A percentile compares a stretch with the other conserved stretches of the same genome.
phyloP scores from a whole-genome alignment of 192 early-diverging fungal genomes.

The Coemansia sp. region DNA sequence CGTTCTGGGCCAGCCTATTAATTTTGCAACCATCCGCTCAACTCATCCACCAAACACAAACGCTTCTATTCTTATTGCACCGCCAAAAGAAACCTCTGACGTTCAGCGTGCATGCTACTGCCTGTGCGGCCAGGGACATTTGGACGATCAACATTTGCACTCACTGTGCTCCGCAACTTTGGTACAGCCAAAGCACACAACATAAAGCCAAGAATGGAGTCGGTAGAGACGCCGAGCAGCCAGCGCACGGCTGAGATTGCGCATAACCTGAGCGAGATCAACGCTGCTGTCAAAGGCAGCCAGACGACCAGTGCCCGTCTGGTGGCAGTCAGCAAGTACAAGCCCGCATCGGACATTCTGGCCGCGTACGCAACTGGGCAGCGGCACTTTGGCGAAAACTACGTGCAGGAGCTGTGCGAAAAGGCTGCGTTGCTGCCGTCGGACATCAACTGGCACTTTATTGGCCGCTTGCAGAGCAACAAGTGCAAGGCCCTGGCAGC shows the following conservation, averaged over 20 bases:
- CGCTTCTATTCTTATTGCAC: background rate
- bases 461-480: conserved; percentile 94
- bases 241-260: conserved; percentile 33
- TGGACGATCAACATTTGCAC: background rate
- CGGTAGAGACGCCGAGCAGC: conserved; percentile 11
- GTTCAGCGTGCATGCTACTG: conserved; percentile 3
- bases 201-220: conserved; percentile 8
- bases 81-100: background rate
- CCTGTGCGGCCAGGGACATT: background rate
- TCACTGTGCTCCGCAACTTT: background rate
- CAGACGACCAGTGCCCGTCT: conserved; percentile 55
- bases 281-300: background rate
- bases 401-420: conserved; percentile 91
- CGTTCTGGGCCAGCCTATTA: too few relatives aligned
- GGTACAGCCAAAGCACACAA: background rate
- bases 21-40: too few relatives aligned
- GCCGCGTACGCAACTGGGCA: conserved; percentile 81
- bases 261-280: conserved; percentile 12
- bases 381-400: conserved; percentile 96
- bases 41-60: too few relatives aligned
- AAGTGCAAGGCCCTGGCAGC: conserved; percentile 88
- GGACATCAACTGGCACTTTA: conserved; percentile 98
- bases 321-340: conserved; percentile 94
- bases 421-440: conserved; percentile 77
- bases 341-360: conserved; percentile 77